Evolutionary conservation across 768 basidiomycete species (phyloP).

Genomic region (Sarcodon sp.): DNA sequence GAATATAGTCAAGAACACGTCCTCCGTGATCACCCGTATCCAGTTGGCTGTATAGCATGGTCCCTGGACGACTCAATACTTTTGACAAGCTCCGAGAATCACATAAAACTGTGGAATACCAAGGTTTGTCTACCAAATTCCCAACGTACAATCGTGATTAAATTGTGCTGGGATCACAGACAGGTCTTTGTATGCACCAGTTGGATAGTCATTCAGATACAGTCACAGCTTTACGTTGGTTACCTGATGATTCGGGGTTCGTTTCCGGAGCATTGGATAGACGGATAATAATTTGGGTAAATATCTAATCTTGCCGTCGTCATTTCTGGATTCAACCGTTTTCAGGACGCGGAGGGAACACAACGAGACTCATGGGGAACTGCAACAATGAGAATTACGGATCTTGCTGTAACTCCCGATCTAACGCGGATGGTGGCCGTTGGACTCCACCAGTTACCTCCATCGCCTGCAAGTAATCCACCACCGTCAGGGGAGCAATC

Average conservation of each 20-base stretch:
- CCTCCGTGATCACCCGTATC: conserved; percentile 65
- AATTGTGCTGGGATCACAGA: conserved; percentile 28
- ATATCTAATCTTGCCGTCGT: conserved; percentile 9
- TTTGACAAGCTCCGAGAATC: conserved; percentile 70
- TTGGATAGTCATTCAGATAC: conserved; percentile 68
- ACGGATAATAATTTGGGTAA: conserved; percentile 74
- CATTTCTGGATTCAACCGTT: conserved; percentile 4
- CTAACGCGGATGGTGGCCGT: conserved; percentile 74
- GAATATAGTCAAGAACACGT: conserved; percentile 48
- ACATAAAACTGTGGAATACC: conserved; percentile 83
- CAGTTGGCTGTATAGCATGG: conserved; percentile 83
- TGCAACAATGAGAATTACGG: conserved; percentile 70
- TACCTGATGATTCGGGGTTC: conserved; percentile 83
- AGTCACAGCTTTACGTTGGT: conserved; percentile 79
- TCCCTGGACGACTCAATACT: conserved; percentile 80
- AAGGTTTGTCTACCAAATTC: conserved; percentile 37
- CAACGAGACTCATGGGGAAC: conserved; percentile 56
- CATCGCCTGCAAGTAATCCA: conserved; percentile 4
- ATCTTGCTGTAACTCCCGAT: conserved; percentile 81
- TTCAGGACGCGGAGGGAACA: conserved; percentile 66
- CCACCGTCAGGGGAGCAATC: conserved; percentile 13
- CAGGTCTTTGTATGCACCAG: conserved; percentile 54
- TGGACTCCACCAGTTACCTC: conserved; percentile 33
- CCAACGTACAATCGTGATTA: conserved; percentile 1
- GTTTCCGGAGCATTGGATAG: conserved; percentile 83